phyloP scores from a whole-genome alignment of 768 basidiomycete genomes.

The Tulasnella sp. region DNA sequence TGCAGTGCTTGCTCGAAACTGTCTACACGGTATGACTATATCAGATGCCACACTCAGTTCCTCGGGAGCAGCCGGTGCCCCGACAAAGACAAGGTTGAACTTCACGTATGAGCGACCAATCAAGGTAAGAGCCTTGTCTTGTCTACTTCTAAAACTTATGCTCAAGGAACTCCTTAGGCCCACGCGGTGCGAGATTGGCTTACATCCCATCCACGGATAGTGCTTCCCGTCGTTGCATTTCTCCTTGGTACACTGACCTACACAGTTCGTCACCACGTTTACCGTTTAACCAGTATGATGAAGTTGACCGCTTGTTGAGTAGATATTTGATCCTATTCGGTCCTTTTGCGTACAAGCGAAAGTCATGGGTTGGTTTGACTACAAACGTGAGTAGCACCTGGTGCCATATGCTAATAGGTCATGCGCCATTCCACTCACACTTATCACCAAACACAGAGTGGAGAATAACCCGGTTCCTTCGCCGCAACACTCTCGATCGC shows the following conservation, averaged over 20 bases:
- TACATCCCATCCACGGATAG: constrained; percentile 72
- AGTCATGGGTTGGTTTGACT: constrained; percentile 74
- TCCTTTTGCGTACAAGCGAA: constrained; percentile 71
- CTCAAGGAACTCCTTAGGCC: constrained; percentile 23
- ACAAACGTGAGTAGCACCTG: constrained; percentile 44
- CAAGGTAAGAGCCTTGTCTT: constrained; percentile 23
- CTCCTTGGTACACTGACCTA: constrained; percentile 83
- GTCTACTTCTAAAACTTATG: not conserved
- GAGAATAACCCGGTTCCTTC: constrained; percentile 64
- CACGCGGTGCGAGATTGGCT: constrained; percentile 68
- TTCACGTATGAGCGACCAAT: constrained; percentile 49
- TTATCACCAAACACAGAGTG: constrained; percentile 41
- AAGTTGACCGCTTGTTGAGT: not conserved
- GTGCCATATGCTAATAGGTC: not conserved
- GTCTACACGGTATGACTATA: constrained; percentile 45
- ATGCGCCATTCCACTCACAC: not conserved
- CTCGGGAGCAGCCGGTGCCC: constrained; percentile 3
- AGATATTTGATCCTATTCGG: constrained; percentile 91
- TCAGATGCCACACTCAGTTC: constrained; percentile 15
- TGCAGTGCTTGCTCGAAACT: constrained; percentile 74
- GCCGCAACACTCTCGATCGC: constrained; percentile 44
- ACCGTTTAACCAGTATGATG: not conserved
- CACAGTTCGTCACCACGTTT: constrained; percentile 39
- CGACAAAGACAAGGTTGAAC: constrained; percentile 33
- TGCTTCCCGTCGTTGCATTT: constrained; percentile 69